Evolutionary conservation across 1,284 basidiomycete genomes (phyloP).

Genomic region (Porodaedalea pini): DNA sequence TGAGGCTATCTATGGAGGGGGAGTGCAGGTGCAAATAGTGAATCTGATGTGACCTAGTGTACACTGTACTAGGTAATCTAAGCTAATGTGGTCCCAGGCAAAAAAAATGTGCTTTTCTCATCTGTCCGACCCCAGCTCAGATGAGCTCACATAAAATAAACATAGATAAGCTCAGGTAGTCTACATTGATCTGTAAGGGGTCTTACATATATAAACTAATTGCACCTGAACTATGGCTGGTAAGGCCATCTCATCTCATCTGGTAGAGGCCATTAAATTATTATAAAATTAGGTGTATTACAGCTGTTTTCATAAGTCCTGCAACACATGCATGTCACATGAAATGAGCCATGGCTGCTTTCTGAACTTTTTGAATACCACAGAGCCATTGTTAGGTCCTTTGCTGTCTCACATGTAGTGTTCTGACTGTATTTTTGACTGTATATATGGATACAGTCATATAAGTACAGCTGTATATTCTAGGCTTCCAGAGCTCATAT

Average conservation of each 20-base stretch:
- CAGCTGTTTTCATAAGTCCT: too few relatives aligned
- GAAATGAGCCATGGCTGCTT: too few relatives aligned
- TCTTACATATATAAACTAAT: neutral
- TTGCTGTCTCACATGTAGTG: too few relatives aligned
- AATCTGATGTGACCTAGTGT: neutral
- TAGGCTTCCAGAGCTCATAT: too few relatives aligned
- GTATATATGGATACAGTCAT: too few relatives aligned
- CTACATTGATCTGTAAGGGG: neutral
- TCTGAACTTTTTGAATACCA: too few relatives aligned
- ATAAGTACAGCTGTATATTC: too few relatives aligned
- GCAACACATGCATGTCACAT: too few relatives aligned
- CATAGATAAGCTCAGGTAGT: neutral
- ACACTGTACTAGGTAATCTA: neutral
- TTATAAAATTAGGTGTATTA: too few relatives aligned
- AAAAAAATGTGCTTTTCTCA: neutral
- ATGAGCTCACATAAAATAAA: neutral
- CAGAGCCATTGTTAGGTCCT: too few relatives aligned
- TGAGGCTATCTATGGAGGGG: neutral
- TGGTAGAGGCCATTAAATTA: too few relatives aligned
- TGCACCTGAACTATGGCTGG: neutral
- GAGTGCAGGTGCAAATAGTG: neutral
- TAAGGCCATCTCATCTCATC: neutral
- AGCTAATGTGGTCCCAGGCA: neutral
- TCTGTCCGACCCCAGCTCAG: neutral
- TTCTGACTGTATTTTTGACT: too few relatives aligned